Conservation (phyloP, 495 filamentous ascomycete species). For the Lasiosphaeris hirsuta region DNA sequence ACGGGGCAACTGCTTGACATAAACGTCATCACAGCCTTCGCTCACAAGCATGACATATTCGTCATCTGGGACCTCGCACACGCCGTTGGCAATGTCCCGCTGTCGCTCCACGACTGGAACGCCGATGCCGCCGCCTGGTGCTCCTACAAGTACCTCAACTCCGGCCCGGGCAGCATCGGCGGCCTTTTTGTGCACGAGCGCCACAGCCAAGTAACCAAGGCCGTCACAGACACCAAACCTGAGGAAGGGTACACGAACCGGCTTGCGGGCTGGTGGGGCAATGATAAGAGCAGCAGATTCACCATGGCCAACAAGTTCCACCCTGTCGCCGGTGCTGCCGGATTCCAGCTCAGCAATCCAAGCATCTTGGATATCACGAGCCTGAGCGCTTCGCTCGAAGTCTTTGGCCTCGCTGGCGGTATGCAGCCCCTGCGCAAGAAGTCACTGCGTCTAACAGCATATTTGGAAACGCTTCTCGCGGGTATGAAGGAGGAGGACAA, state of each 20-base stretch:
- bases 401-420: slow-evolving; percentile 68
- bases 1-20: slow-evolving; percentile 92
- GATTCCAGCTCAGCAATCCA: slow-evolving; percentile 69
- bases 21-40: slow-evolving; percentile 73
- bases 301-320: slow-evolving; percentile 74
- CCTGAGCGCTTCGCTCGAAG: slow-evolving; percentile 69
- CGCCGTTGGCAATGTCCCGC: slow-evolving; percentile 84
- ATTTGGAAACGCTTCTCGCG: slow-evolving; percentile 69
- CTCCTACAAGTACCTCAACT: slow-evolving; percentile 94
- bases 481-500: slow-evolving; percentile 39
- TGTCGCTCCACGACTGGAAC: slow-evolving; percentile 85
- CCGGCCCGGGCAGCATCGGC: slow-evolving; percentile 82
- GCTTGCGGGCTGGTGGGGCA: slow-evolving; percentile 89
- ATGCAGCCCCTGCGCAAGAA: slow-evolving; percentile 70
- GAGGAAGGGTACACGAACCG: slow-evolving; percentile 49
- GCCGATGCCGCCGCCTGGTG: slow-evolving; percentile 98
- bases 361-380: slow-evolving; percentile 64
- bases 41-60: slow-evolving; percentile 69
- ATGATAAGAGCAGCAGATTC: slow-evolving; percentile 72
- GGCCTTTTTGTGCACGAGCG: slow-evolving; percentile 83
- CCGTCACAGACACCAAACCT: slow-evolving; percentile 29
- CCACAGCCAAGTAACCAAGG: slow-evolving; percentile 55
- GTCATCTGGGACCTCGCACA: slow-evolving; percentile 96
- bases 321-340: slow-evolving; percentile 65
- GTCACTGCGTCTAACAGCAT: slow-evolving; percentile 71